Conservation (phyloP, 768 basidiomycete genomes). For the Clitopilus hobsonii region DNA sequence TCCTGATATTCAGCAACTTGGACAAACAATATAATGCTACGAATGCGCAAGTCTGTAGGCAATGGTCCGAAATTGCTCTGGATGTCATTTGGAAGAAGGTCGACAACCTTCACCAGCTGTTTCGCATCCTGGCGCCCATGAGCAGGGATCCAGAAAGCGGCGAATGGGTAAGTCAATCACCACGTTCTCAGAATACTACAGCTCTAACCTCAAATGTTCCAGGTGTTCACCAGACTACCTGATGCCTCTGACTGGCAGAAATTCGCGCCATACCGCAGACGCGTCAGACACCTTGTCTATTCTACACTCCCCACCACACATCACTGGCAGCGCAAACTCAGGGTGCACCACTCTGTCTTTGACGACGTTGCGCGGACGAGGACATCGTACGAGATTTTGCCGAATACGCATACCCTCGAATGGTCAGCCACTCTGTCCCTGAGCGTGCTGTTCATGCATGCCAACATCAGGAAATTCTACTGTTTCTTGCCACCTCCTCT, state of each 20-base stretch:
- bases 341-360: conserved; percentile 32
- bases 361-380: conserved; percentile 57
- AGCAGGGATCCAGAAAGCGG: conserved; percentile 15
- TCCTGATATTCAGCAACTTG: conserved; percentile 48
- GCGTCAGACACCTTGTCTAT: conserved; percentile 36
- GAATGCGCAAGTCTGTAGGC: conserved; percentile 52
- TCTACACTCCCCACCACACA: conserved; percentile 2
- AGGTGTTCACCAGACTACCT: conserved; percentile 39
- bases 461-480: conserved; percentile 35
- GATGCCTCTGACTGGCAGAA: conserved; percentile 49
- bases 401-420: conserved; percentile 45
- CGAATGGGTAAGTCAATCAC: conserved; percentile 19
- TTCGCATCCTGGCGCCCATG: conserved; percentile 42
- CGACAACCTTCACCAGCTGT: conserved; percentile 37
- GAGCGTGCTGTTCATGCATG: conserved; percentile 55
- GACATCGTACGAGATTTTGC: conserved; percentile 46
- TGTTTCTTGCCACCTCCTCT: conserved; percentile 20
- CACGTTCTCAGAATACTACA: conserved; percentile 6
- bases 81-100: conserved; percentile 58
- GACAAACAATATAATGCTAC: conserved; percentile 32
- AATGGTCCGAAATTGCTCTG: conserved; percentile 55
- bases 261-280: conserved; percentile 49
- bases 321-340: conserved; percentile 10
- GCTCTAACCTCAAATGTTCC: conserved; percentile 1
- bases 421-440: conserved; percentile 35